These are phyloP conservation scores for Torulaspora microellipsoides DNA, from an alignment of 805 yeast genomes.

Conservation along the genomic window DNA sequence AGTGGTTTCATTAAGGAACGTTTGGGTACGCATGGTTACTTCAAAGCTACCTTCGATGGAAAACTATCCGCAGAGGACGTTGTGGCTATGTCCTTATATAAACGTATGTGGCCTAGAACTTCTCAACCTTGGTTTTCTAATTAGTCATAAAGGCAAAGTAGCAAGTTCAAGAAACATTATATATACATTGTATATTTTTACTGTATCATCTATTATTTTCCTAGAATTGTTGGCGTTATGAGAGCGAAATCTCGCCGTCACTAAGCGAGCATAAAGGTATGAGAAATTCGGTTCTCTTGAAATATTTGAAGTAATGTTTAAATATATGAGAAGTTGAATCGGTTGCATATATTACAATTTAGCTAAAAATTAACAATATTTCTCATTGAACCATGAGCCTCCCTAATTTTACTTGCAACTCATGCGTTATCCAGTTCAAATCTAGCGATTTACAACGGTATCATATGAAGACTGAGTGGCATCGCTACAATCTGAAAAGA, in stretches of 20 bases:
- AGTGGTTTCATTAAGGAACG: conserved; percentile 92
- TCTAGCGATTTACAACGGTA: conserved; percentile 80
- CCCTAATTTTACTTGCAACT: conserved; percentile 67
- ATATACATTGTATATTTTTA: no score
- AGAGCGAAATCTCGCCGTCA: no score
- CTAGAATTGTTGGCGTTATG: no score
- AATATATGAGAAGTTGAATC: no score
- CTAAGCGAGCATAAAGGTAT: no score
- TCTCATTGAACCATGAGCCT: conserved; percentile 15
- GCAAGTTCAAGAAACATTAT: background rate
- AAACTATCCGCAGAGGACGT: conserved; percentile 87
- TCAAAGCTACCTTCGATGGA: conserved; percentile 92
- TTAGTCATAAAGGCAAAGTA: background rate
- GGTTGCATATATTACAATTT: no score
- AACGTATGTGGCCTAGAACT: conserved; percentile 83
- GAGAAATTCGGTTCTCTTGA: no score
- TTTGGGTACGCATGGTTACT: conserved; percentile 97
- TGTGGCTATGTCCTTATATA: conserved; percentile 89
- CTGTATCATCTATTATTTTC: no score
- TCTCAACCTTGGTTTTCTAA: conserved; percentile 22
- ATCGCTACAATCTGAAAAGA: conserved; percentile 90
- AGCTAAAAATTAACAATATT: no score
- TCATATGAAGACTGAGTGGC: conserved; percentile 99
- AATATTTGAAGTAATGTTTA: no score
- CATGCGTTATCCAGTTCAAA: conserved; percentile 78